Conservation (phyloP, 129 eudicot species). For the Pittosporum tobira region DNA sequence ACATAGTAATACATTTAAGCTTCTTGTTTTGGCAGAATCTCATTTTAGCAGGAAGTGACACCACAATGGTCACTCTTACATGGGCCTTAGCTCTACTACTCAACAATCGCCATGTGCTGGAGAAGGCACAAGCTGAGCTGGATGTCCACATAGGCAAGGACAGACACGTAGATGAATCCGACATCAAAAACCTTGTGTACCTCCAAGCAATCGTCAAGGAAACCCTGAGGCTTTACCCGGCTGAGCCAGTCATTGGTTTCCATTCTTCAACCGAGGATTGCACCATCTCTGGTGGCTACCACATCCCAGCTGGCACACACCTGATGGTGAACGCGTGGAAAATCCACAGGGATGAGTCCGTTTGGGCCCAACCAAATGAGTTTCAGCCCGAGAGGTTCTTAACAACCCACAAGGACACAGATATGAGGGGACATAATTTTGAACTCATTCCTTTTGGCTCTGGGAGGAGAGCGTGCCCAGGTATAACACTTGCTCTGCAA, state of each 20-base stretch:
- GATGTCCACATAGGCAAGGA: slow-evolving; percentile 12
- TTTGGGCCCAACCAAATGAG: slow-evolving; percentile 8
- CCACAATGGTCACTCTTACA: slow-evolving; percentile 9
- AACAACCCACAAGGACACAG: neutral
- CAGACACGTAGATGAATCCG: slow-evolving; percentile 19
- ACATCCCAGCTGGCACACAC: slow-evolving; percentile 13
- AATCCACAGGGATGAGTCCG: slow-evolving; percentile 7
- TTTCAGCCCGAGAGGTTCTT: slow-evolving; percentile 17
- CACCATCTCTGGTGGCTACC: slow-evolving; percentile 12
- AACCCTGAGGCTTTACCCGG: slow-evolving; percentile 18
- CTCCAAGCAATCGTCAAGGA: slow-evolving; percentile 16
- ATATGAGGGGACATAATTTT: slow-evolving; percentile 4
- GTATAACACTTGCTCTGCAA: neutral
- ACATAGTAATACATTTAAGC: too few relatives aligned
- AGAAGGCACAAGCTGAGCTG: slow-evolving; percentile 12
- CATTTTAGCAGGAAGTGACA: slow-evolving; percentile 15
- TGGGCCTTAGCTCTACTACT: slow-evolving; percentile 23
- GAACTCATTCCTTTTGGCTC: slow-evolving; percentile 6
- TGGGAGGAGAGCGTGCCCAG: slow-evolving; percentile 11
- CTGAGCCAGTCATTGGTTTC: slow-evolving; percentile 2
- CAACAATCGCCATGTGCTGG: slow-evolving; percentile 4
- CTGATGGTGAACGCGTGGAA: slow-evolving; percentile 15
- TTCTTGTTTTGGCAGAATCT: neutral
- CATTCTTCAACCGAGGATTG: slow-evolving; percentile 15
- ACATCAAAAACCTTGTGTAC: slow-evolving; percentile 18